Percentiles rank a stretch among this genome's conserved stretches.
Evolutionary conservation across 345 rosid genomes (phyloP).

Genomic region (Gossypium bickii): DNA sequence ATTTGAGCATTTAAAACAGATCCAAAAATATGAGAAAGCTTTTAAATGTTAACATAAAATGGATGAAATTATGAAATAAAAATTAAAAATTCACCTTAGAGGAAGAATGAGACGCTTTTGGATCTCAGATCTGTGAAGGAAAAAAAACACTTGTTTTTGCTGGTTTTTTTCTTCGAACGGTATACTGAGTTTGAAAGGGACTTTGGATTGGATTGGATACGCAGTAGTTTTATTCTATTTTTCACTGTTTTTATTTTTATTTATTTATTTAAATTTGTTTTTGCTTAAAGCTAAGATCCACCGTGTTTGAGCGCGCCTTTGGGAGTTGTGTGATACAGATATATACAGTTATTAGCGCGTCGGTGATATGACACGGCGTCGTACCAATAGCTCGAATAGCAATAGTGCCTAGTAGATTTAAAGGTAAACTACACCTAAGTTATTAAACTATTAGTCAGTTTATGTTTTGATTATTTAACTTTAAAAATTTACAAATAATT

Average conservation of each 20-base stretch:
- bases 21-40: neutral
- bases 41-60: neutral
- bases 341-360: neutral
- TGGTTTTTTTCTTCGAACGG: neutral
- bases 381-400: neutral
- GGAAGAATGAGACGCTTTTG: slow-evolving; percentile 5
- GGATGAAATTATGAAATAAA: neutral
- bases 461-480: too few relatives aligned
- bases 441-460: too few relatives aligned
- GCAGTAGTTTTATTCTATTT: too few relatives aligned
- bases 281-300: neutral
- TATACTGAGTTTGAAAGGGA: neutral
- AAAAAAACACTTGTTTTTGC: neutral
- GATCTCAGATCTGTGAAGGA: slow-evolving; percentile 12
- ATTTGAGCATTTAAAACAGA: neutral
- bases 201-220: neutral
- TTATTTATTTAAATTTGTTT: neutral
- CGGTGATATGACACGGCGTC: neutral
- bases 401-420: too few relatives aligned
- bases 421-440: too few relatives aligned
- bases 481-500: too few relatives aligned
- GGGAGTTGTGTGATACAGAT: neutral
- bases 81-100: neutral
- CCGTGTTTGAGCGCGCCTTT: neutral
- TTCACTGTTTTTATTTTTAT: neutral